Conservation (phyloP, 139 green algal genomes). For the Chlorokybus atmophyticus region DNA sequence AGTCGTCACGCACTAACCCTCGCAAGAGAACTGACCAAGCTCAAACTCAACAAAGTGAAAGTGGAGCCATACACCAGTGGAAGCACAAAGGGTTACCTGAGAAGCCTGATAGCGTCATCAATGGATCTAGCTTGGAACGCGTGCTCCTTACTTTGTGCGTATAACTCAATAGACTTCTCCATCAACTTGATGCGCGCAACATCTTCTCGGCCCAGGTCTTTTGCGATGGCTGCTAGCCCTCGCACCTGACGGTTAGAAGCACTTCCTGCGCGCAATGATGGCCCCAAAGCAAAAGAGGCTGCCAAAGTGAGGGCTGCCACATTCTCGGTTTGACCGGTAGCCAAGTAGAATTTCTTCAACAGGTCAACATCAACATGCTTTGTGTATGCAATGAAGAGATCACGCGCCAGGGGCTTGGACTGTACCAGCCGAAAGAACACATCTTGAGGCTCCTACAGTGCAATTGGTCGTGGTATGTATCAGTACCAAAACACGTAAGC, state of each 20-base stretch:
- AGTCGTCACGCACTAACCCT: too few relatives aligned
- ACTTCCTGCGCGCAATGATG: too few relatives aligned
- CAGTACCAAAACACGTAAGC: too few relatives aligned
- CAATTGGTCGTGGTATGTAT: too few relatives aligned
- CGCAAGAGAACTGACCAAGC: too few relatives aligned
- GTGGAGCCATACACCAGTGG: too few relatives aligned
- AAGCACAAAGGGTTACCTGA: slow-evolving; percentile 14
- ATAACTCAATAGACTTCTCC: slow-evolving; percentile 20
- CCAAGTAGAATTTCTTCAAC: slow-evolving; percentile 17
- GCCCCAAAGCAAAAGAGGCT: too few relatives aligned
- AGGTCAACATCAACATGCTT: slow-evolving; percentile 12
- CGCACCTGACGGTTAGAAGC: too few relatives aligned
- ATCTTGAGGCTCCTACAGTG: slow-evolving; percentile 9
- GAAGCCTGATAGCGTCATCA: slow-evolving; percentile 12
- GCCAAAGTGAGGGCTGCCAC: too few relatives aligned
- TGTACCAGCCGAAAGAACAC: slow-evolving; percentile 17
- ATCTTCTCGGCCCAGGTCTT: too few relatives aligned
- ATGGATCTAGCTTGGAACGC: slow-evolving; percentile 10
- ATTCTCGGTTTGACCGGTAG: slow-evolving; percentile 8
- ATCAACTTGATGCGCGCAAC: slow-evolving; percentile 18
- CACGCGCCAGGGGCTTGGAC: slow-evolving; percentile 9
- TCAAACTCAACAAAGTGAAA: too few relatives aligned
- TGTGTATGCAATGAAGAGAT: slow-evolving; percentile 21
- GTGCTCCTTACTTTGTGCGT: slow-evolving; percentile 20
- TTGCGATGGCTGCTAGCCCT: too few relatives aligned